These are phyloP conservation scores for Kewa caespitosa DNA, from an alignment of 179 eudicot species.

Conservation along the genomic window DNA sequence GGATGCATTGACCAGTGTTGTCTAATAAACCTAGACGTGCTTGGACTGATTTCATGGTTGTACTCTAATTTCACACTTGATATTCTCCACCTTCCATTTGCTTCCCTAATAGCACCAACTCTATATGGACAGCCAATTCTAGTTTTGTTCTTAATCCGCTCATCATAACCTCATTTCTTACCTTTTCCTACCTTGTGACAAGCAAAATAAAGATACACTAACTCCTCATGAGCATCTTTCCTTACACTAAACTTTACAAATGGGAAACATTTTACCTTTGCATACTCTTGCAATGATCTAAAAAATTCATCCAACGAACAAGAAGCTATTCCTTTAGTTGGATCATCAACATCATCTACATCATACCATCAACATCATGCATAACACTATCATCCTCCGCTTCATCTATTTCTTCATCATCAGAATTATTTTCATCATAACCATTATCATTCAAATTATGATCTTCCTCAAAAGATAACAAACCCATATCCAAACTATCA, in stretches of 20 bases:
- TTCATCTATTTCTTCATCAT: no score
- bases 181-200: not conserved
- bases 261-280: not conserved
- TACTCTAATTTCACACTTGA: not conserved
- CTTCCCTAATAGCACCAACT: not conserved
- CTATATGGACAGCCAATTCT: not conserved
- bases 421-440: no score
- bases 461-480: no score
- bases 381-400: no score
- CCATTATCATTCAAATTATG: no score
- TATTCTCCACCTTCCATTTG: not conserved
- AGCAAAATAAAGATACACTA: not conserved
- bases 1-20: not conserved
- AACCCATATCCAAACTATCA: no score
- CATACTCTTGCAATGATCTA: not conserved
- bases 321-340: no score
- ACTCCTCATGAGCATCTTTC: not conserved
- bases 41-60: constrained; percentile 2
- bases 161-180: not conserved
- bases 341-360: no score
- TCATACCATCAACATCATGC: no score
- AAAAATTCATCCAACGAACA: no score
- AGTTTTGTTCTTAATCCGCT: not conserved
- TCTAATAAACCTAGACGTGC: not conserved
- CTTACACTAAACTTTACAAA: not conserved